Evolutionary conservation across 306 rosid species (phyloP), one percentile per base, ranked within the genome.

Genomic region (Vachellia pachyceras): DNA sequence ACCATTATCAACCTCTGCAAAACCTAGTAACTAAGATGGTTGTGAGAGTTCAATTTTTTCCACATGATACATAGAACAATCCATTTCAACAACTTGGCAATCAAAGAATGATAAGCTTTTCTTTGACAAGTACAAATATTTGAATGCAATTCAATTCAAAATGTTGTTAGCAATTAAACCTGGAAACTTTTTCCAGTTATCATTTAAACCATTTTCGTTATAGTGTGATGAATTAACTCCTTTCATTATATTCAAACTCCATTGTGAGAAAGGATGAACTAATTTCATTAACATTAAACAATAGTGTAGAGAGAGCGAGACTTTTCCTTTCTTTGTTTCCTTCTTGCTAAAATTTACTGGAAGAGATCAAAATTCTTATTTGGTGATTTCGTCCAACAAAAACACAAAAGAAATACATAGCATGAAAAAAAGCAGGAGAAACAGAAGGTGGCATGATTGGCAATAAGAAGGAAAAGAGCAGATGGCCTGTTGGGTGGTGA

Each of bases 381-480:
- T 29, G 33, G 33, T 29, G 33, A 29, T 29, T 23, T 23, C 17
- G 11, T 23, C 20, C 20, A 35, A 64, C 0, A 64, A 36, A 13
- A n/a, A 0, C 14, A 33, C 2, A 5, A 11, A 12, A 25, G 3
- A 63, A 35, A 7, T 22, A 14, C 10, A 9, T 1, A 55, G 63
- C 8, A 33, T 15, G 69, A 0, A 15, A 35, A 12, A 64, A 20
- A 20, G 65, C 35, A 14, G 69, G 6, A 36, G 69, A 5, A 61
- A 40, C n/a, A 37, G 58, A 14, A 33, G 44, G 42, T 23, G 44
- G 44, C 69, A 64, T 64, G 69, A 64, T 64, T 64, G 69, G 22
- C 35, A 35, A 35, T 6, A 64, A 35, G 69, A 64, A 4, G 10
- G 44, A 36, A 55, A 55, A 55, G 4, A 35, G 42, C 9, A 33